Conservation (phyloP, 1,284 basidiomycete genomes). For the Puccinia brachypodii region DNA sequence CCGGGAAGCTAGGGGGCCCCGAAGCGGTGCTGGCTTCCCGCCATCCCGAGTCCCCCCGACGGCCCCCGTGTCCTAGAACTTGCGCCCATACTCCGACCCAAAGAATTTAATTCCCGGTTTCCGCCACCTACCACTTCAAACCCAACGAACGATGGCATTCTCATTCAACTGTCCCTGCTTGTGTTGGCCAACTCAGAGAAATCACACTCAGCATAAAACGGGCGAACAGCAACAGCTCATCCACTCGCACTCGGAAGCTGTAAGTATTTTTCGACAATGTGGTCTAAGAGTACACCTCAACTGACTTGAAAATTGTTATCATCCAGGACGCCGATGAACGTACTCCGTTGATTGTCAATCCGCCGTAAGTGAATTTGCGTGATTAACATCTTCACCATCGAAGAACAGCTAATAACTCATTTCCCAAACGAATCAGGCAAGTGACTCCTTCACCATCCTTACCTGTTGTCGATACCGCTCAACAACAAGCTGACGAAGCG, state of each 20-base stretch:
- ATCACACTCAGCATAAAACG: neutral
- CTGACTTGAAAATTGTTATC: neutral
- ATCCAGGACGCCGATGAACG: constrained; percentile 36
- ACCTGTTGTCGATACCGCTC: constrained; percentile 38
- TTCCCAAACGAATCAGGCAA: neutral
- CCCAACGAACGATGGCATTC: neutral
- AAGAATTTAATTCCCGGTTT: neutral
- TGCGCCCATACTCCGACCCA: neutral
- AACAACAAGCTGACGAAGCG: constrained; percentile 40
- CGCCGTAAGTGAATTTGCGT: constrained; percentile 17
- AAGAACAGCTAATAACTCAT: neutral
- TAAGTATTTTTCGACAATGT: neutral
- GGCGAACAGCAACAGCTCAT: neutral
- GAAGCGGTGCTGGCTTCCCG: no score
- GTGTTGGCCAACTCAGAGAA: constrained; percentile 4
- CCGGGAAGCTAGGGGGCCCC: no score
- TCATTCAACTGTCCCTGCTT: constrained; percentile 1
- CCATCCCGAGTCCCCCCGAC: no score
- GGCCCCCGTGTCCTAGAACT: no score
- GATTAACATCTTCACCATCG: neutral
- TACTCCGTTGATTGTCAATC: constrained; percentile 33
- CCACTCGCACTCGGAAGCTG: neutral
- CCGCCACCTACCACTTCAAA: neutral
- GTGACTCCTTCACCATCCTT: constrained; percentile 22
- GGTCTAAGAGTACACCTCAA: neutral